Conservation (phyloP, 371 early-diverging fungal species). For the Circinella minor region DNA sequence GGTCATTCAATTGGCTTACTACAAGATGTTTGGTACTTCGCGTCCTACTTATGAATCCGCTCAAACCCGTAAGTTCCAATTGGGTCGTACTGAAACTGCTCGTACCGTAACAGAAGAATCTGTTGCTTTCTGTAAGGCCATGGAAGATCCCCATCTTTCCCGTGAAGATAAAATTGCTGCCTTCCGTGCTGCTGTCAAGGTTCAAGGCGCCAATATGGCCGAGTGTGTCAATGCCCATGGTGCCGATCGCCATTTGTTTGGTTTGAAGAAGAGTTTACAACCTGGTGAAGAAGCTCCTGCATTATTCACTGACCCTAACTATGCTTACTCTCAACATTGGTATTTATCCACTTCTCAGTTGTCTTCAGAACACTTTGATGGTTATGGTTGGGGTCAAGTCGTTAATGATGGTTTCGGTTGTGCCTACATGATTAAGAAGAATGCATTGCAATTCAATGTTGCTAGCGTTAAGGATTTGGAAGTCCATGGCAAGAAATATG, state of each 20-base stretch:
- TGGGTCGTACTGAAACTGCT: slow-evolving; percentile 96
- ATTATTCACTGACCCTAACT: slow-evolving; percentile 87
- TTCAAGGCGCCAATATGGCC: slow-evolving; percentile 84
- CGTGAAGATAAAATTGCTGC: slow-evolving; percentile 66
- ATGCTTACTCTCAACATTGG: slow-evolving; percentile 88
- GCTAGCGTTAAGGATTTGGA: slow-evolving; percentile 65
- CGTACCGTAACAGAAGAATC: slow-evolving; percentile 83
- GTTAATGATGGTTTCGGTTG: slow-evolving; percentile 94
- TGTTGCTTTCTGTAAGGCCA: slow-evolving; percentile 84
- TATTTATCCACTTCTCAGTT: slow-evolving; percentile 93
- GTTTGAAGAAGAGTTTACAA: slow-evolving; percentile 57
- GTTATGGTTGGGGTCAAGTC: slow-evolving; percentile 97
- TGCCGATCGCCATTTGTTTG: slow-evolving; percentile 93
- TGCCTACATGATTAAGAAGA: slow-evolving; percentile 93
- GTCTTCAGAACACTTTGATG: slow-evolving; percentile 85
- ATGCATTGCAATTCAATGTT: slow-evolving; percentile 86
- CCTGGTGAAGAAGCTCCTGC: slow-evolving; percentile 78
- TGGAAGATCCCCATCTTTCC: slow-evolving; percentile 72
- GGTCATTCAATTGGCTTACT: slow-evolving; percentile 95
- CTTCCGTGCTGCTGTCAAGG: slow-evolving; percentile 73
- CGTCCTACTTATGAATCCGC: slow-evolving; percentile 93
- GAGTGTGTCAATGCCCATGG: slow-evolving; percentile 84
- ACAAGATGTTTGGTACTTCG: slow-evolving; percentile 79
- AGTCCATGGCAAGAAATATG: slow-evolving; percentile 46
- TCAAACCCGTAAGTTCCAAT: slow-evolving; percentile 88